Percentiles rank a stretch among this genome's conserved stretches.
Conservation (phyloP, 1,139 yeast genomes). For the Hyphopichia wangnamkhiaoensis region DNA sequence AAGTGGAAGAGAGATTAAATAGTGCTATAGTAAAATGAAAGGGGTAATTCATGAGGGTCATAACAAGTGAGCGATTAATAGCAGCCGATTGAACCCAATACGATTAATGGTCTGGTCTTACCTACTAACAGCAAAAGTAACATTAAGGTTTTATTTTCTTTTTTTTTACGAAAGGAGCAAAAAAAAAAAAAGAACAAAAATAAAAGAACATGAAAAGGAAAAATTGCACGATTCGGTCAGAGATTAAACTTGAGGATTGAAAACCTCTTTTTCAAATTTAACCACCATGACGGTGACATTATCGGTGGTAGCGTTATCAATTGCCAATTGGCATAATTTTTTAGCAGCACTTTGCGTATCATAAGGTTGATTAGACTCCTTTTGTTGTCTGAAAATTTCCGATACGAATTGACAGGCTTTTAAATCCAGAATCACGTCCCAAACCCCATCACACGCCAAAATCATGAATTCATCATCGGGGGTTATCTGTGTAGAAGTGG, state of each 20-base stretch:
- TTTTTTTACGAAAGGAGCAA: too few relatives aligned
- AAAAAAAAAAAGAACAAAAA: not conserved
- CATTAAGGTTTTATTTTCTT: too few relatives aligned
- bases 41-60: too few relatives aligned
- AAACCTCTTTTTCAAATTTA: slow-evolving; percentile 52
- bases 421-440: slow-evolving; percentile 89
- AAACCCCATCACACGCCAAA: slow-evolving; percentile 90
- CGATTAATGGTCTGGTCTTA: too few relatives aligned
- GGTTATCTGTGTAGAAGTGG: slow-evolving; percentile 79
- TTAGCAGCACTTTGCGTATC: slow-evolving; percentile 70
- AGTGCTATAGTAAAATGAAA: slow-evolving; percentile 2
- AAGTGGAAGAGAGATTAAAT: too few relatives aligned
- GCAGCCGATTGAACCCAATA: too few relatives aligned
- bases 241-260: slow-evolving; percentile 14
- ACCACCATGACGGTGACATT: slow-evolving; percentile 93
- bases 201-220: not conserved
- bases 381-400: slow-evolving; percentile 36
- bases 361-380: slow-evolving; percentile 26
- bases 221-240: too few relatives aligned
- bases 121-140: too few relatives aligned
- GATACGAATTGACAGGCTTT: slow-evolving; percentile 74
- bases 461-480: slow-evolving; percentile 70
- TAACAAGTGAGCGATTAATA: too few relatives aligned
- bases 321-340: slow-evolving; percentile 70
- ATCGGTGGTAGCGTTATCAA: slow-evolving; percentile 82